Base-by-base conservation (phyloP, 192 early-diverging fungal genomes). In the Linnemannia zychae region DNA sequence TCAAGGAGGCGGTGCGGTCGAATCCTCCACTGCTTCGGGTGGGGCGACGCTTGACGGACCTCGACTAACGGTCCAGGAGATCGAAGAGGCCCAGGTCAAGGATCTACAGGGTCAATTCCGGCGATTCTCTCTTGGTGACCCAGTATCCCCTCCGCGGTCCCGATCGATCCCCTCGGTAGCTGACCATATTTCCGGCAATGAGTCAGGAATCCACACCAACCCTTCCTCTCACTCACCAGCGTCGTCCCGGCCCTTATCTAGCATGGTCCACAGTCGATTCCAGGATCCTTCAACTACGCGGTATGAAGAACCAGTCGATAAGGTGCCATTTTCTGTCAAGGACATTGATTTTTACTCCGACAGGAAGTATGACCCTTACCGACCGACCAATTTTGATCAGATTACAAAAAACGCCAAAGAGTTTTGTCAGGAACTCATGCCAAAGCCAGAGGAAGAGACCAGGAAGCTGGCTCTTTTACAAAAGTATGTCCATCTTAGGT, bases 291-390 rank as follows among this genome's bases (percentile, higher is more conserved):
- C 50, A 1, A 44, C 38, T 1, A 46, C 38, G 7, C 72, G 67
- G 0, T 72, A 40, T 34, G 73, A 72, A 18, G 67, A 38, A n/a
- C 17, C 72, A 4, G 28, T 24, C 17, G 76, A 63, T 17, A 78
- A 79, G 60, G 36, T 68, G 9, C 73, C 77, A 11, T 79, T 84
- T 48, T 79, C 76, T 3, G 76, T 73, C 76, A 84, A 84, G 67
- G 82, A 84, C 24, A 84, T 84, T 31, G 82, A 84, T 49, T 84
- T 84, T 67, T 84, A 84, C 46, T 77, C 82, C 5, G 82, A 84
- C 63, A 70, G 71, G 28, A 84, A 84, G 53, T 84, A 84, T 36
- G 82, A 84, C 37, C 82, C 82, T 22, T 84, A 84, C 37, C 75
- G 82, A 70, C 82, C 82, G 9, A 78, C 82, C 2, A 72, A 22